Evolutionary conservation across 2,329 filamentous ascomycete species (phyloP).

Genomic region (Colletotrichum gloeosporioides): DNA sequence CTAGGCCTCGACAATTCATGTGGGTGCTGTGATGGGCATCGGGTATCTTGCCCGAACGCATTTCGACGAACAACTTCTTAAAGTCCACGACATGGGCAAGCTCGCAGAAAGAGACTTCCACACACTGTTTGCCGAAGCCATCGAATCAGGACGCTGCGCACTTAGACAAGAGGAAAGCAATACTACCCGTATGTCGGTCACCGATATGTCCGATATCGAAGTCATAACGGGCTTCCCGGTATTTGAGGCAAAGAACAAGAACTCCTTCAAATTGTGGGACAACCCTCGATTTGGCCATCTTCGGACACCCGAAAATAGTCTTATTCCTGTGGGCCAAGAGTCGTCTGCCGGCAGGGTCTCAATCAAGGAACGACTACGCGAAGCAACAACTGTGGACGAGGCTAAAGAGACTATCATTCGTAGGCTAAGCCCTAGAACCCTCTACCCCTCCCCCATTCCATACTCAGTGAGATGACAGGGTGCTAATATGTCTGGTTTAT

Average conservation of each 20-base stretch:
- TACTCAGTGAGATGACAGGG: background rate
- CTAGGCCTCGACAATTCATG: constrained; percentile 36
- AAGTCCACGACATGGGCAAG: background rate
- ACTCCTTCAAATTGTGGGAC: background rate
- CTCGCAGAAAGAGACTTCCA: constrained; percentile 39
- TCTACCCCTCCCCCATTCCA: background rate
- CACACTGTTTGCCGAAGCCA: constrained; percentile 46
- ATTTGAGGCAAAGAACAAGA: background rate
- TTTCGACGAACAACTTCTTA: constrained; percentile 1
- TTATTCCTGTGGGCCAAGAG: background rate
- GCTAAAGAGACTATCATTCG: background rate
- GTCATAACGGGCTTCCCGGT: background rate
- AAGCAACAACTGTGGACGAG: background rate
- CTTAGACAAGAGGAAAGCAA: background rate
- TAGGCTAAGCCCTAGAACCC: background rate
- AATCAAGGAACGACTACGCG: background rate
- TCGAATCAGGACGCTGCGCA: constrained; percentile 28
- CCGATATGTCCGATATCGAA: background rate
- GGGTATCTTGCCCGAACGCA: constrained; percentile 40
- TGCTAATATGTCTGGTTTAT: background rate
- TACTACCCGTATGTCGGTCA: background rate
- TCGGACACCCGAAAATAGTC: background rate
- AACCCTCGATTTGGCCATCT: constrained; percentile 3
- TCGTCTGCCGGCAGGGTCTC: background rate
- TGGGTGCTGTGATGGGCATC: constrained; percentile 42